Base-by-base conservation (phyloP, 73 alveolate genomes). In the Paramecium biaurelia region DNA sequence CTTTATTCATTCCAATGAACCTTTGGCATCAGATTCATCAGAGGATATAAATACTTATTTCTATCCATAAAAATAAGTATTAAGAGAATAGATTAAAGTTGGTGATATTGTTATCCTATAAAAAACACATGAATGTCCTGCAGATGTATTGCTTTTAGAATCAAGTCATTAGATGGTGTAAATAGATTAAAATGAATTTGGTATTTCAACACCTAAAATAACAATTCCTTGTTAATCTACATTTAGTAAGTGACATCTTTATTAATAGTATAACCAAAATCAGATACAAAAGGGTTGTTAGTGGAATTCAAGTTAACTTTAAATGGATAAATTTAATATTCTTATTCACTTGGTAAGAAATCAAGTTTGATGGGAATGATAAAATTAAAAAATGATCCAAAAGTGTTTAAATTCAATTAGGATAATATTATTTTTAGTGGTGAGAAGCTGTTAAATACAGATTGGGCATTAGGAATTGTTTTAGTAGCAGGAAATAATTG, bases 391-490 rank as follows among this genome's bases (percentile, higher is more conserved):
- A 79, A 79, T 79, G 90, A 79, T 45, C 90, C 90, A 79, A 79
- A 79, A 79, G 45, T 45, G 21, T 79, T 79, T 21, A 79, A 79
- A 47, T 79, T 79, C 23, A 38, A 79, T 79, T 12, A 38, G 47
- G 72, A 38, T 11, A 79, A 79, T 45, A 21, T 79, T 38, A 79
- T 79, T 42, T 79, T 38, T 21, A 34, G 56, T 30, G 90, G 90
- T 8, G 90, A 79, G 14, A 79, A 41, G 72, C n/a, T 79, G 1
- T 15, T 41, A 18, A 79, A 79, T 47, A 43, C 76, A 14, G 90
- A 79, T 79, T 79, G 90, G 90, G 74, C 45, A n/a, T 23, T 79
- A 45, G 90, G 90, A 79, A 79, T 79, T 43, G 90, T 79, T 1
- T 42, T 79, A 47, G 90, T 79, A 9, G 90, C 37, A 10, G 76